Evolutionary conservation across 1,284 basidiomycete species (phyloP).

Genomic region (Naganishia liquefaciens): DNA sequence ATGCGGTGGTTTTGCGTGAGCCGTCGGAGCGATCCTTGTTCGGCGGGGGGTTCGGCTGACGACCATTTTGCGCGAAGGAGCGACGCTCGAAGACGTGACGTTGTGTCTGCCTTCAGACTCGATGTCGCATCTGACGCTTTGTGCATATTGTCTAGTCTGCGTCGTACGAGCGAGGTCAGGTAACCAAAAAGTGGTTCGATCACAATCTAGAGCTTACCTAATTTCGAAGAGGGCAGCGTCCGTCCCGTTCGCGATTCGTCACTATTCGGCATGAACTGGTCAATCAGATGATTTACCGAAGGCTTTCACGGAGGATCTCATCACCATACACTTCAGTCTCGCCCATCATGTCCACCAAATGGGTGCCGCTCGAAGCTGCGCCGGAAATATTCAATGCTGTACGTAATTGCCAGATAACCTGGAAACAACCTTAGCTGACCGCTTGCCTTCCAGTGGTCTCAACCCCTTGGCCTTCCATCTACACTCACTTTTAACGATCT

Average conservation of each 20-base stretch:
- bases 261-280: not conserved
- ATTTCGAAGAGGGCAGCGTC: not conserved
- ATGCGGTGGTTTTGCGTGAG: constrained; percentile 4
- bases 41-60: constrained; percentile 9
- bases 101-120: too few species aligned
- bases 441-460: constrained; percentile 66
- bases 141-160: too few species aligned
- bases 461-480: constrained; percentile 67
- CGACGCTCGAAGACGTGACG: not conserved
- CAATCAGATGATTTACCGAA: not conserved
- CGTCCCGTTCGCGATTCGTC: not conserved
- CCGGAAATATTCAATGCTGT: constrained; percentile 61
- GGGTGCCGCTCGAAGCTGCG: constrained; percentile 76
- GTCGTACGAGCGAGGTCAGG: not conserved
- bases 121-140: too few species aligned
- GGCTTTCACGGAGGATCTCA: too few species aligned
- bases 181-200: constrained; percentile 16
- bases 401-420: constrained; percentile 26
- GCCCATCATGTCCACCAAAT: constrained; percentile 50
- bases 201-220: constrained; percentile 6
- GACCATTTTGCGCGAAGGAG: not conserved
- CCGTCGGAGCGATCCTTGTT: not conserved
- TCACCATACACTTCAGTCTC: not conserved
- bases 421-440: not conserved
- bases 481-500: constrained; percentile 72